phyloP scores from a whole-genome alignment of 192 early-diverging fungal genomes.

The Gorgonomyces haynaldii region DNA sequence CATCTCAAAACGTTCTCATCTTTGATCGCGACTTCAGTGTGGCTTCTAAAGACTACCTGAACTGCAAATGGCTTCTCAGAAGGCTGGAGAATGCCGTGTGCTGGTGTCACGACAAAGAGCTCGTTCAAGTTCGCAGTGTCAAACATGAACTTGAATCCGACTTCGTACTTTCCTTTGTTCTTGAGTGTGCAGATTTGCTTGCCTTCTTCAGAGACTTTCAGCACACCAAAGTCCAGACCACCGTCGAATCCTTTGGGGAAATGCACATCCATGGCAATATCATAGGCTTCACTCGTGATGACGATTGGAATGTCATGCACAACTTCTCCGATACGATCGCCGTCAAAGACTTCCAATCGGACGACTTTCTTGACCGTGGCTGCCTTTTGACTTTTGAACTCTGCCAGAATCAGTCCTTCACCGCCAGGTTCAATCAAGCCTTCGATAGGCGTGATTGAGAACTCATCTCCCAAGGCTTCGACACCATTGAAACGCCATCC shows the following conservation, averaged over 20 bases:
- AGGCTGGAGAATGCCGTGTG: constrained; percentile 43
- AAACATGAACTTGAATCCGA: constrained; percentile 44
- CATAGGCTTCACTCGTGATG: constrained; percentile 52
- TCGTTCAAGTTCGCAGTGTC: constrained; percentile 37
- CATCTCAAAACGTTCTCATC: constrained; percentile 37
- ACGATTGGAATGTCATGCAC: constrained; percentile 45
- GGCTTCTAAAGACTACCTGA: constrained; percentile 40
- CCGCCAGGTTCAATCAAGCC: constrained; percentile 32
- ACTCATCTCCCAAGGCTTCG: constrained; percentile 49
- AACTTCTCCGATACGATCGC: constrained; percentile 39
- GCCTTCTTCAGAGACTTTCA: constrained; percentile 45
- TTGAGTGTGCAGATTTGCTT: constrained; percentile 35
- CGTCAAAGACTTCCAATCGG: constrained; percentile 42
- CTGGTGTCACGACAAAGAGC: constrained; percentile 34
- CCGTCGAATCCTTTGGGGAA: constrained; percentile 53
- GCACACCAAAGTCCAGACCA: constrained; percentile 46
- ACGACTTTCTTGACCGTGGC: constrained; percentile 37
- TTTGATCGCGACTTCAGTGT: constrained; percentile 24
- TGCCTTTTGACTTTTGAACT: constrained; percentile 43
- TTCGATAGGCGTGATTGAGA: constrained; percentile 38
- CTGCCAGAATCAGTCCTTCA: constrained; percentile 36
- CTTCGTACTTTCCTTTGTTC: constrained; percentile 54
- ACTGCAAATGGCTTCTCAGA: constrained; percentile 50
- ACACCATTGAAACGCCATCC: constrained; percentile 43
- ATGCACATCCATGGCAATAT: constrained; percentile 50